Base-by-base conservation (phyloP, 371 early-diverging fungal genomes). In the Lichtheimia corymbifera region DNA sequence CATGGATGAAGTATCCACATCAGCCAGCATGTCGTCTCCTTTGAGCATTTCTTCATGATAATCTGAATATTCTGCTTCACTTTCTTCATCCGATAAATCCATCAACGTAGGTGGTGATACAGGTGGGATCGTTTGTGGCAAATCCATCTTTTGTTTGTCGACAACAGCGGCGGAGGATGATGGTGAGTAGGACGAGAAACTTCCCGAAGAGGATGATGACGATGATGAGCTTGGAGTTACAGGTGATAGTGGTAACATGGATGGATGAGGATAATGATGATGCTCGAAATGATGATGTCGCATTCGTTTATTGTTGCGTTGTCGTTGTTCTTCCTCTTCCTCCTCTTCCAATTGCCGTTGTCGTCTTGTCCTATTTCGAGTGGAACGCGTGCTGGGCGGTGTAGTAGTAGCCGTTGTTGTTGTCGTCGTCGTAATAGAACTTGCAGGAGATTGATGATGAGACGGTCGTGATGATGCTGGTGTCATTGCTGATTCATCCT, bases 1-100 rank as follows among this genome's bases (percentile, higher is more conserved):
- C n/a, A 47, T 47, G 5, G 47, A 47, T 18, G 47, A 47, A 47
- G 45, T 56, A 66, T 63, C 71, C 6, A 59, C 44, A 47, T 47
- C 47, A 4, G 72, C 74, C 64, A 81, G 71, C 14, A 28, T 63
- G 50, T 67, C 67, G 42, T 79, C 80, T 20, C 82, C 82, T 40
- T 73, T 78, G 59, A 84, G 67, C 84, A 84, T 84, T 61, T 84
- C 84, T 54, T 84, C 84, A 55, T 78, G 74, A 55, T 80, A 84
- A 62, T 84, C 84, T 55, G 76, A 78, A 55, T 73, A 74, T 22
- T 83, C 83, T 30, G 73, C 74, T 30, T 83, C 83, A 13, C 72
- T 73, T 35, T 82, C 83, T 41, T 50, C 55, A 3, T 58, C 53
- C 6, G 56, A 58, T 24, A 49, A 50, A 58, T 58, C 66, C 47